A percentile compares a stretch with the other conserved stretches of the same genome.
These are phyloP conservation scores for Grosmannia huntii DNA, from an alignment of 2,329 filamentous ascomycete genomes.

Conservation along the genomic window DNA sequence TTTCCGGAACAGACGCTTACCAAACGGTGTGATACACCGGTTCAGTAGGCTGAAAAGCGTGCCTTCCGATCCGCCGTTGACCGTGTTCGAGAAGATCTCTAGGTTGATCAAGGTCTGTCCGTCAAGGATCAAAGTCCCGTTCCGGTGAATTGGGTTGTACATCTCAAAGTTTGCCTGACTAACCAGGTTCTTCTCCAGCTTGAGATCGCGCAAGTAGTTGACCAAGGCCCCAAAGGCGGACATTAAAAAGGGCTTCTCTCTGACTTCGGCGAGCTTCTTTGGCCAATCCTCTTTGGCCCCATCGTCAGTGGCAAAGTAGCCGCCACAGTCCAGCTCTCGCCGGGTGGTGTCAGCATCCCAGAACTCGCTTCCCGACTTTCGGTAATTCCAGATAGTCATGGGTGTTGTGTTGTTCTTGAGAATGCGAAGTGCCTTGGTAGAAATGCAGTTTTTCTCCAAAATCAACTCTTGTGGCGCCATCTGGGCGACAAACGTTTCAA, in stretches of 20 bases:
- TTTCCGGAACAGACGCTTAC: conserved; percentile 87
- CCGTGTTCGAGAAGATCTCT: conserved; percentile 91
- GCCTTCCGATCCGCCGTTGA: conserved; percentile 71
- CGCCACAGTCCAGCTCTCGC: conserved; percentile 65
- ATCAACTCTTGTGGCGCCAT: conserved; percentile 79
- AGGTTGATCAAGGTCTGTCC: conserved; percentile 95
- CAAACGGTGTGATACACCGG: conserved; percentile 89
- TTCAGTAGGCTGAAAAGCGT: conserved; percentile 87
- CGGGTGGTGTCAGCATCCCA: conserved; percentile 75
- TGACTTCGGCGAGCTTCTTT: conserved; percentile 54
- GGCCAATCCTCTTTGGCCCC: conserved; percentile 57
- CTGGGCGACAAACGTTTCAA: conserved; percentile 93
- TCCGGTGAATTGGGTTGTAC: conserved; percentile 84
- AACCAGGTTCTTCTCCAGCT: conserved; percentile 76
- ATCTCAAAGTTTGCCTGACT: conserved; percentile 82
- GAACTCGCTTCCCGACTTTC: conserved; percentile 81
- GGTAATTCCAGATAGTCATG: conserved; percentile 88
- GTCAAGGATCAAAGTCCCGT: conserved; percentile 83
- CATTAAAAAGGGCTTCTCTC: conserved; percentile 71
- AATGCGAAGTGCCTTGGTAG: conserved; percentile 80
- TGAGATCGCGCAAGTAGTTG: conserved; percentile 74
- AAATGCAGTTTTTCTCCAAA: conserved; percentile 76
- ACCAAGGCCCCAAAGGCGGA: conserved; percentile 82
- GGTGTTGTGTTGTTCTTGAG: conserved; percentile 91
- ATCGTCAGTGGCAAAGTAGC: conserved; percentile 58